Evolutionary conservation across 148 eudicot species (phyloP), one percentile per base, ranked within the genome.

Genomic region (Linanthus parryae): DNA sequence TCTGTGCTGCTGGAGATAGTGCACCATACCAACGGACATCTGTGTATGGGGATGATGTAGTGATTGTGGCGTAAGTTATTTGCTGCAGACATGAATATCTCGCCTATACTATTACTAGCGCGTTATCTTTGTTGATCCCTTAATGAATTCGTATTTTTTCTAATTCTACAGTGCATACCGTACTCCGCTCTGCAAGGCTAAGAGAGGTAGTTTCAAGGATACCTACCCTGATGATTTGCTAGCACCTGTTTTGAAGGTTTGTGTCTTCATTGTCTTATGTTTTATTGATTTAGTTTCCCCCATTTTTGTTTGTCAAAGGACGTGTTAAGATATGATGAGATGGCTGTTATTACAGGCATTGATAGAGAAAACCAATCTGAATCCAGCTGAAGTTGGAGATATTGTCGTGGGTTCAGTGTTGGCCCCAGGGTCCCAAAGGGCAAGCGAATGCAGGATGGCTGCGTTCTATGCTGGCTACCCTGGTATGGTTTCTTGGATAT

Each of bases 391-490:
- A 76, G 94, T 92, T 52, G 96, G 95, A 56, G 99, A 92, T 55
- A 88, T 92, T 59, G 91, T 92, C 46, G 99, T 92, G 59, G 99
- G 99, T 52, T 68, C 84, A 33, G 99, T 92, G 15, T 58, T 92
- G 61, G 96, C 96, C 40, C 94, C 85, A 2, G 96, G 99, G 24
- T 79, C 99, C 58, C 94, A 79, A 58, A 73, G 99, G 67, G 96
- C 96, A 29, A 88, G 81, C 44, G 99, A 92, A 73, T 92, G 99
- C 65, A 84, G 91, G 68, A 88, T 82, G 95, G 99, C 99, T 45
- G 87, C 99, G 17, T 92, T 92, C 59, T 92, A 82, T 76, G 99
- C 99, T 56, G 99, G 99, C 42, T 84, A 82, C 62, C 99, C 99
- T 44, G 99, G 99, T 88, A 77, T 19, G 23, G 37, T 3, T 8